A percentile compares a stretch with the other conserved stretches of the same genome.
phyloP scores from a whole-genome alignment of 106 monocot species.

The Xerophyta viscosa region DNA sequence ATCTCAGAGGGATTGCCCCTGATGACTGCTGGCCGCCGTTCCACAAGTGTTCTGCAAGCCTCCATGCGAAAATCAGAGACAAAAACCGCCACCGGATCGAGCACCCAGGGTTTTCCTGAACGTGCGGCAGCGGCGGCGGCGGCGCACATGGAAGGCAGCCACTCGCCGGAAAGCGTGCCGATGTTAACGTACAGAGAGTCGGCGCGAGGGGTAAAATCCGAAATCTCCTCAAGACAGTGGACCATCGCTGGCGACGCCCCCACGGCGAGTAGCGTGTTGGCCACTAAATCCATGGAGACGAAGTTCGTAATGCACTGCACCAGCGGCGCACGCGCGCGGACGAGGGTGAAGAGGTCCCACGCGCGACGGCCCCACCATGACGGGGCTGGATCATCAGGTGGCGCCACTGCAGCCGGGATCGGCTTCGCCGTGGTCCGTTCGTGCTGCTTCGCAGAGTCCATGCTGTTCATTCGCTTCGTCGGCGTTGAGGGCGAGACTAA shows the following conservation, averaged over 20 bases:
- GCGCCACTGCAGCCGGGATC: too few species aligned
- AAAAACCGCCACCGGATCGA: slow-evolving; percentile 86
- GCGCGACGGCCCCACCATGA: slow-evolving; percentile 41
- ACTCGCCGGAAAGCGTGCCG: slow-evolving; percentile 60
- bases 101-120: slow-evolving; percentile 62
- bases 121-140: slow-evolving; percentile 38
- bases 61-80: slow-evolving; percentile 69
- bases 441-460: too few species aligned
- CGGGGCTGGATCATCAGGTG: too few species aligned
- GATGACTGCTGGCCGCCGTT: slow-evolving; percentile 44
- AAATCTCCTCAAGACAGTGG: slow-evolving; percentile 61
- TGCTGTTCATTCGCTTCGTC: too few species aligned
- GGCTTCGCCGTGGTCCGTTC: too few species aligned
- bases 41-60: slow-evolving; percentile 42
- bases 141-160: slow-evolving; percentile 72
- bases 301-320: slow-evolving; percentile 93
- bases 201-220: slow-evolving; percentile 65
- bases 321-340: slow-evolving; percentile 51
- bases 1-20: slow-evolving; percentile 88
- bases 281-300: slow-evolving; percentile 87
- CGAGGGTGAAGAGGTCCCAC: slow-evolving; percentile 42
- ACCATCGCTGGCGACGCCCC: slow-evolving; percentile 95
- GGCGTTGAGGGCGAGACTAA: too few species aligned
- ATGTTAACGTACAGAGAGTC: slow-evolving; percentile 70
- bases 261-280: slow-evolving; percentile 78